phyloP scores from a whole-genome alignment of 306 rosid genomes.

The Prunus kanzakura region DNA sequence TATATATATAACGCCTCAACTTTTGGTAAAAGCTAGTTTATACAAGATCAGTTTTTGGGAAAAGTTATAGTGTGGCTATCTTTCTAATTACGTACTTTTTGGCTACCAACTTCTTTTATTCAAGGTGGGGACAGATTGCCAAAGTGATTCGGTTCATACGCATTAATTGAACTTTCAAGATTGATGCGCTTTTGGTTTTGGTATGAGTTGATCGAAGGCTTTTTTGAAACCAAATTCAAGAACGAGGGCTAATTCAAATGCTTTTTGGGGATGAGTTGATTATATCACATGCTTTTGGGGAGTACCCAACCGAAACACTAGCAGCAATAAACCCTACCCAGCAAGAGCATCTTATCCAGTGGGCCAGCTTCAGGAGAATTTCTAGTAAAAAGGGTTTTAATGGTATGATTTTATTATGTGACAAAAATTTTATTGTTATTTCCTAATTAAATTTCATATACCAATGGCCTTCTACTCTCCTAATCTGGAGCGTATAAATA shows the following conservation, averaged over 20 bases:
- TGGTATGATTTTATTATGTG: neutral
- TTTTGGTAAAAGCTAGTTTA: neutral
- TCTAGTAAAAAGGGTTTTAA: neutral
- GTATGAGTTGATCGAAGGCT: neutral
- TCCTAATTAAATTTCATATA: neutral
- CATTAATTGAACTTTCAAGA: neutral
- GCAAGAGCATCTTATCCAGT: neutral
- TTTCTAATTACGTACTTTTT: neutral
- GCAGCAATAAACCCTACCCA: neutral
- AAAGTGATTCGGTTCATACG: neutral
- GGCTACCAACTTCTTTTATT: neutral
- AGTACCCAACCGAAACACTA: neutral
- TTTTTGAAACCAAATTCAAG: conserved; percentile 5
- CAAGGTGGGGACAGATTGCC: neutral
- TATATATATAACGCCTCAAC: neutral
- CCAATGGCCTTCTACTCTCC: no score
- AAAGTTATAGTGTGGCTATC: neutral
- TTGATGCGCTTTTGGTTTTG: neutral
- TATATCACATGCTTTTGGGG: neutral
- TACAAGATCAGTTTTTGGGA: neutral
- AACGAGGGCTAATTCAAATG: neutral
- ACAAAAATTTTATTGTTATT: neutral
- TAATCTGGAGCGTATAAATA: neutral
- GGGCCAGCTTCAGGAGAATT: neutral
- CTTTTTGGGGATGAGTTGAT: no score